These are phyloP conservation scores for Diaporthe citri DNA, from an alignment of 2,329 filamentous ascomycete genomes.

Conservation along the genomic window DNA sequence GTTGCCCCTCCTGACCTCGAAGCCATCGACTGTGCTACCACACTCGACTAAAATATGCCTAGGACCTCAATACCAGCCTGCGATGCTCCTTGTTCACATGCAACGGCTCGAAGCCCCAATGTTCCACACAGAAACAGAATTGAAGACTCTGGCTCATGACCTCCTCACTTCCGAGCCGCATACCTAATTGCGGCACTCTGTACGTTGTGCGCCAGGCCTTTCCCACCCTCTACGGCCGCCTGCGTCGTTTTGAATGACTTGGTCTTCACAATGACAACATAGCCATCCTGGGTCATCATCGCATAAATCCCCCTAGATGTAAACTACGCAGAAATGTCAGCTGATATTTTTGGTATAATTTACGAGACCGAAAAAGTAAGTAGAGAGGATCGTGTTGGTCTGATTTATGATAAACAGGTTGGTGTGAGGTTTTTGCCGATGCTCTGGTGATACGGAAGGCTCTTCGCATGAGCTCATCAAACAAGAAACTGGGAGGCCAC, in stretches of 20 bases:
- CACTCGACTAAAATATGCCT: not conserved
- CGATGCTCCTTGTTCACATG: not conserved
- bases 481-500: not conserved
- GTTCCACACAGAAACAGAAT: not conserved
- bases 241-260: not conserved
- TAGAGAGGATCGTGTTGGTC: not conserved
- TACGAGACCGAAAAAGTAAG: accelerated
- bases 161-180: not conserved
- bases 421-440: not conserved
- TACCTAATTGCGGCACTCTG: not conserved
- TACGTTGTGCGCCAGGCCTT: not conserved
- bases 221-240: not conserved
- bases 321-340: not conserved
- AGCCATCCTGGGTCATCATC: slow-evolving; percentile 14
- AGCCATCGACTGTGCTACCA: not conserved
- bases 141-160: too few species aligned
- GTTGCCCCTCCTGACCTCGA: not conserved
- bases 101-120: not conserved
- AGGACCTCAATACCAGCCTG: not conserved
- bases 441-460: not conserved
- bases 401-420: too few species aligned
- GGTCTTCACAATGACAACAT: slow-evolving; percentile 14
- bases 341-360: not conserved
- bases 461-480: not conserved
- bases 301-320: not conserved